Evolutionary conservation across 805 yeast genomes (phyloP), one percentile per base, ranked within the genome.

Genomic region (Yarrowia osloensis): DNA sequence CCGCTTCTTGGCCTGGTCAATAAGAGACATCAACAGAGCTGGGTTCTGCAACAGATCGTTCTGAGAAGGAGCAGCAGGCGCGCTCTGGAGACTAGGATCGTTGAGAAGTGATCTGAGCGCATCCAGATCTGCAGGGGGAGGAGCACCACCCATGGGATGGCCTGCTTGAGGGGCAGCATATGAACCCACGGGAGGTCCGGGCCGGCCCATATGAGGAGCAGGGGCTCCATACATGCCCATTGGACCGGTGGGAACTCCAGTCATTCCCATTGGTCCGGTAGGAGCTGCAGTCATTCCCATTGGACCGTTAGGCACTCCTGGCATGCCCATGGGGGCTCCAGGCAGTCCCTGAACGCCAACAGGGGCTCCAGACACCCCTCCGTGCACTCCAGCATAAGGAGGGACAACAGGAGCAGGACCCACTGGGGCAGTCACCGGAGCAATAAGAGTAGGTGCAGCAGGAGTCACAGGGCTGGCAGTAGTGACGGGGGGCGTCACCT

Each of bases 1-100:
- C 49, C 63, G 15, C 47, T 40, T 57, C 44, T 61, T 61, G 17
- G 66, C 54, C 33, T 61, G 66, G 42, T 61, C 54, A 9, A 61
- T 44, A 12, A 61, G 8, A 11, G 66, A 61, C 52, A 44, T 44
- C 42, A 61, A 22, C 52, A 61, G 29, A 9, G 40, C 42, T 1
- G 66, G 66, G 33, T 61, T 61, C 54, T 44, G 52, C 31, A 61
- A 21, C 24, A 61, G 44, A 12, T 61, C 65, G 15, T 5, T 19
- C 15, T 24, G 61, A 17, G 61, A 4, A 13, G 61, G 26, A 42
- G 28, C 49, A n/a, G 13, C 11, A 17, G 46, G 46, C 1, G 46
- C 26, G 26, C n/a, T 21, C 31, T 28, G 49, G 8, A 57, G 66
- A 35, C 33, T 46, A 17, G 66, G 54, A 19, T 57, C 49, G 31